phyloP scores from a whole-genome alignment of 805 yeast genomes.

The Starmerella sp. region DNA sequence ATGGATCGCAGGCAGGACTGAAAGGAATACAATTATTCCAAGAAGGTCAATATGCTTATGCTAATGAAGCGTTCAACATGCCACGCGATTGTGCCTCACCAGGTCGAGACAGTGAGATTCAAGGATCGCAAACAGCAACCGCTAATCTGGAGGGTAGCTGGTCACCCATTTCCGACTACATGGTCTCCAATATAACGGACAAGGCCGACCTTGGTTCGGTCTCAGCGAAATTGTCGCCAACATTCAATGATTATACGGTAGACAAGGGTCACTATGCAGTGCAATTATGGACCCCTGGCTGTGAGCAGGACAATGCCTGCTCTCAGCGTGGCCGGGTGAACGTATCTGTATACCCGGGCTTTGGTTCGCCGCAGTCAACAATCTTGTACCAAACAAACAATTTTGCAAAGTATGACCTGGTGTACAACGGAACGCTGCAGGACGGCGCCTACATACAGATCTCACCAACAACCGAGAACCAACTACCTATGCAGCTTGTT shows the following conservation, averaged over 20 bases:
- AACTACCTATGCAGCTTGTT: slow-evolving; percentile 43
- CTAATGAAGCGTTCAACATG: slow-evolving; percentile 51
- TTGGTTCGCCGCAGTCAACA: slow-evolving; percentile 34
- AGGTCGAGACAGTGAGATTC: neutral
- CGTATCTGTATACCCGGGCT: slow-evolving; percentile 49
- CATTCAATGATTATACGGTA: slow-evolving; percentile 40
- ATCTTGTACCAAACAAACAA: slow-evolving; percentile 71
- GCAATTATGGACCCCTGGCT: slow-evolving; percentile 77
- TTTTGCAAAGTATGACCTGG: slow-evolving; percentile 64
- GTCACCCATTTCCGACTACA: slow-evolving; percentile 17
- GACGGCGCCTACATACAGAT: slow-evolving; percentile 36
- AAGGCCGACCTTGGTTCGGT: slow-evolving; percentile 26
- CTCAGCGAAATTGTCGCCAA: slow-evolving; percentile 48
- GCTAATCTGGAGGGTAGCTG: slow-evolving; percentile 23
- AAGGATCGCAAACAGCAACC: slow-evolving; percentile 1
- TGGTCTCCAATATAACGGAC: slow-evolving; percentile 26
- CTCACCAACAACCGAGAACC: slow-evolving; percentile 19
- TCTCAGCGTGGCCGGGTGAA: slow-evolving; percentile 61
- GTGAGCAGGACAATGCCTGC: slow-evolving; percentile 59
- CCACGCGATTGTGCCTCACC: slow-evolving; percentile 9
- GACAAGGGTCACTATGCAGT: slow-evolving; percentile 62
- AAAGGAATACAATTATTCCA: slow-evolving; percentile 65
- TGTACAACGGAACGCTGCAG: slow-evolving; percentile 54
- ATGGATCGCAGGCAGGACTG: slow-evolving; percentile 59
- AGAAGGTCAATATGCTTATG: slow-evolving; percentile 47